These are phyloP conservation scores for Diplodia seriata DNA, from an alignment of 2,329 filamentous ascomycete species.

Conservation along the genomic window DNA sequence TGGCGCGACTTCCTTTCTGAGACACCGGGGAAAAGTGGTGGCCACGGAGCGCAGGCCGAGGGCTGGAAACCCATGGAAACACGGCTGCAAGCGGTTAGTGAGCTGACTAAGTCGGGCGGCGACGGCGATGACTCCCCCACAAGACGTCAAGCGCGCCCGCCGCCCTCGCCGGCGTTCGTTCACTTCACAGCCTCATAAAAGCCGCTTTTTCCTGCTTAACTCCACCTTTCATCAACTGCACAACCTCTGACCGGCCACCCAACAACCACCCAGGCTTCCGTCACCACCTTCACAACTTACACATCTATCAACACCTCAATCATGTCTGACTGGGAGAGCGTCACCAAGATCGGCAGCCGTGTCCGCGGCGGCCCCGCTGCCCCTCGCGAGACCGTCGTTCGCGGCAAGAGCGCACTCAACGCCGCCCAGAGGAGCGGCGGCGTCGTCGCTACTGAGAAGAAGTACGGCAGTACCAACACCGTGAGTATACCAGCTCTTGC, in stretches of 20 bases:
- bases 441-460: conserved; percentile 89
- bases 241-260: not conserved
- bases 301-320: conserved; percentile 38
- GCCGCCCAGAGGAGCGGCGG: conserved; percentile 83
- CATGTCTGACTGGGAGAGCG: conserved; percentile 83
- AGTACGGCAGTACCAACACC: conserved; percentile 76
- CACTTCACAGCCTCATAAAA: conserved; percentile 28
- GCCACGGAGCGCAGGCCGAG: conserved; percentile 8
- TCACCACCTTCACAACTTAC: not conserved
- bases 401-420: conserved; percentile 83
- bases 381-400: conserved; percentile 85
- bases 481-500: conserved; percentile 61
- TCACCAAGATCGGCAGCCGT: conserved; percentile 94
- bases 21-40: conserved; percentile 18
- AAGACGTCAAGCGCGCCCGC: conserved; percentile 30
- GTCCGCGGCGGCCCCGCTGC: conserved; percentile 70
- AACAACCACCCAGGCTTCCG: not conserved
- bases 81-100: conserved; percentile 11
- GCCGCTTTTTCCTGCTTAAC: conserved; percentile 23
- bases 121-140: conserved; percentile 29
- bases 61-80: conserved; percentile 29
- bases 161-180: conserved; percentile 16
- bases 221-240: conserved; percentile 5
- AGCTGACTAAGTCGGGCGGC: conserved; percentile 26
- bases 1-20: conserved; percentile 6